Conservation (phyloP, 352 stramenopile genomes). For the Globisporangium paroecandrum region DNA sequence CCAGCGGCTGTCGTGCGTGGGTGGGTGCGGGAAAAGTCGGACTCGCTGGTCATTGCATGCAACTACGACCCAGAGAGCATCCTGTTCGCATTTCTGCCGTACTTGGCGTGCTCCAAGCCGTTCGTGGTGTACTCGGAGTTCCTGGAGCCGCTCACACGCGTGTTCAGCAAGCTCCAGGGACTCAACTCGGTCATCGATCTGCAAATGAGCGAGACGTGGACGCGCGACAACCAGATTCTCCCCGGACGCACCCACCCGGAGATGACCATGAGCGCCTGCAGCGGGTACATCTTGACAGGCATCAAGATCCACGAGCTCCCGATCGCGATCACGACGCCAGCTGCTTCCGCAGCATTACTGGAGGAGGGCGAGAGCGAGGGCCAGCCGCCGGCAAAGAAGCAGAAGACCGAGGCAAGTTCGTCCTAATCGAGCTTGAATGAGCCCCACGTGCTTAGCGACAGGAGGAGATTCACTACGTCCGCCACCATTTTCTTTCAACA, state of each 20-base stretch:
- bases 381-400: constrained; percentile 14
- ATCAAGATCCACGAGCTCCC: constrained; percentile 80
- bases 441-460: neutral
- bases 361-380: neutral
- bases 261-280: constrained; percentile 97
- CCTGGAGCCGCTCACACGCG: constrained; percentile 88
- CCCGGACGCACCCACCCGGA: constrained; percentile 92
- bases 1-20: constrained; percentile 62
- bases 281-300: constrained; percentile 93
- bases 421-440: constrained; percentile 7
- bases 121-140: constrained; percentile 97
- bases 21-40: constrained; percentile 67
- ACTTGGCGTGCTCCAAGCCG: constrained; percentile 87
- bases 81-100: constrained; percentile 87
- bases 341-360: neutral
- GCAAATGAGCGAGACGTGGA: constrained; percentile 94
- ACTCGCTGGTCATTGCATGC: constrained; percentile 88
- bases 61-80: constrained; percentile 88
- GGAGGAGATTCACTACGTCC: neutral
- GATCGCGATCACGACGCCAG: neutral
- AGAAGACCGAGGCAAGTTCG: constrained; percentile 13
- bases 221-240: constrained; percentile 93
- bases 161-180: constrained; percentile 88
- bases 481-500: neutral
- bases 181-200: constrained; percentile 91